Evolutionary conservation across 805 yeast species (phyloP).

Genomic region (Cyberlindnera subsufficiens): DNA sequence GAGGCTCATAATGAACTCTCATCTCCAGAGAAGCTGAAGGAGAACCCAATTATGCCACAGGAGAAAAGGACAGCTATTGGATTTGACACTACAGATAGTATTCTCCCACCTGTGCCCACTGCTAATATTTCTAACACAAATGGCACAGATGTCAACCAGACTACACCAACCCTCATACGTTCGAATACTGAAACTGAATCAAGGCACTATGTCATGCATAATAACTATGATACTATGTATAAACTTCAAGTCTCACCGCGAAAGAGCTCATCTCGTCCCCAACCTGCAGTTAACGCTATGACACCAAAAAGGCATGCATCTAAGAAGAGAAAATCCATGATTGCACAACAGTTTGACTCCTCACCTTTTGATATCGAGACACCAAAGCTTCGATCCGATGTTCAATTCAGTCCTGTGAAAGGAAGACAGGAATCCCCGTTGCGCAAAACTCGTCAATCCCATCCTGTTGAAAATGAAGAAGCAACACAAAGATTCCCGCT

Average conservation of each 20-base stretch:
- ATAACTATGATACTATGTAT: constrained; percentile 18
- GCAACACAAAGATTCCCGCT: constrained; percentile 37
- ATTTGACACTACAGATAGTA: constrained; percentile 24
- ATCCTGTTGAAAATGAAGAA: constrained; percentile 6
- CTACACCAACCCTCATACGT: constrained; percentile 21
- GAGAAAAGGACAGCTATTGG: constrained; percentile 9
- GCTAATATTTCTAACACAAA: constrained; percentile 20
- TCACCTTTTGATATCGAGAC: constrained; percentile 25
- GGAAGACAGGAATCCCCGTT: constrained; percentile 7
- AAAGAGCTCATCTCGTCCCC: constrained; percentile 7
- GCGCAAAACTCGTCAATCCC: constrained; percentile 4
- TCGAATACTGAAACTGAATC: constrained; percentile 9
- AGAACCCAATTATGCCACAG: constrained; percentile 25
- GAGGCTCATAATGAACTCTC: neutral
- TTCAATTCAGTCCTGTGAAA: constrained; percentile 20
- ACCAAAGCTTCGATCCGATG: constrained; percentile 22
- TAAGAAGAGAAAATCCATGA: constrained; percentile 22
- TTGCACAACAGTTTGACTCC: constrained; percentile 22
- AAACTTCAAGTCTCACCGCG: constrained; percentile 23
- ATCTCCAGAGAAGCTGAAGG: constrained; percentile 2
- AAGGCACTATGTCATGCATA: constrained; percentile 18
- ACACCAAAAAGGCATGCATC: constrained; percentile 17
- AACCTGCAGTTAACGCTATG: constrained; percentile 15
- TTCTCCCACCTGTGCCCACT: constrained; percentile 21
- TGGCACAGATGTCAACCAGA: constrained; percentile 22